These are phyloP conservation scores for Salicornia ramosissima DNA, from an alignment of 148 eudicot species.

Conservation along the genomic window DNA sequence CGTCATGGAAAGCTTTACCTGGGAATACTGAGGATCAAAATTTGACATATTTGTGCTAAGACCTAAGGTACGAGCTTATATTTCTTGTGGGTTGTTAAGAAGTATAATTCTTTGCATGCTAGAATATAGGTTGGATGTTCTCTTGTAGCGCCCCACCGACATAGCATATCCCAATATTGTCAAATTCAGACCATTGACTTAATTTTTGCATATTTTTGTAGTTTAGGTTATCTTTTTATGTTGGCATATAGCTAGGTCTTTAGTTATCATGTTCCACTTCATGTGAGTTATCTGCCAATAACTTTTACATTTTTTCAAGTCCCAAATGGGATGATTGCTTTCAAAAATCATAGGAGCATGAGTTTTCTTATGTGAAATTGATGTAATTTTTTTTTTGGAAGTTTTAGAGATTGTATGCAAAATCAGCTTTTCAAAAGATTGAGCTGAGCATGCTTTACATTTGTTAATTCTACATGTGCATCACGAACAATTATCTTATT, in stretches of 20 bases:
- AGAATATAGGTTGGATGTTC: too few relatives aligned
- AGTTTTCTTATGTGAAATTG: not conserved
- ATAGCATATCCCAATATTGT: too few relatives aligned
- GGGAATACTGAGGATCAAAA: not conserved
- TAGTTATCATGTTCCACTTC: too few relatives aligned
- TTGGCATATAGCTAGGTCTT: too few relatives aligned
- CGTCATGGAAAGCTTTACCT: not conserved
- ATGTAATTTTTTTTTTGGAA: too few relatives aligned
- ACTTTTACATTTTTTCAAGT: not conserved
- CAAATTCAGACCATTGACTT: too few relatives aligned
- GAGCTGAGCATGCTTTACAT: not conserved
- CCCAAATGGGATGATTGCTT: not conserved
- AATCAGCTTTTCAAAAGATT: too few relatives aligned
- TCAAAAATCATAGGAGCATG: not conserved
- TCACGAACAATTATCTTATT: not conserved
- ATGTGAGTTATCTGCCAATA: too few relatives aligned
- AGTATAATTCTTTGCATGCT: not conserved
- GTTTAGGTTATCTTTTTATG: too few relatives aligned
- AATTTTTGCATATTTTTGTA: too few relatives aligned
- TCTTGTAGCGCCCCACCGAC: too few relatives aligned
- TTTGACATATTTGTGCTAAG: slow-evolving; percentile 9
- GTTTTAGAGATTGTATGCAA: too few relatives aligned
- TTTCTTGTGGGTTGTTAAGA: not conserved
- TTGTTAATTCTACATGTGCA: not conserved
- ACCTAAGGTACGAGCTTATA: slow-evolving; percentile 20